phyloP scores from a whole-genome alignment of 495 filamentous ascomycete species.

The Aspergillus wentii region DNA sequence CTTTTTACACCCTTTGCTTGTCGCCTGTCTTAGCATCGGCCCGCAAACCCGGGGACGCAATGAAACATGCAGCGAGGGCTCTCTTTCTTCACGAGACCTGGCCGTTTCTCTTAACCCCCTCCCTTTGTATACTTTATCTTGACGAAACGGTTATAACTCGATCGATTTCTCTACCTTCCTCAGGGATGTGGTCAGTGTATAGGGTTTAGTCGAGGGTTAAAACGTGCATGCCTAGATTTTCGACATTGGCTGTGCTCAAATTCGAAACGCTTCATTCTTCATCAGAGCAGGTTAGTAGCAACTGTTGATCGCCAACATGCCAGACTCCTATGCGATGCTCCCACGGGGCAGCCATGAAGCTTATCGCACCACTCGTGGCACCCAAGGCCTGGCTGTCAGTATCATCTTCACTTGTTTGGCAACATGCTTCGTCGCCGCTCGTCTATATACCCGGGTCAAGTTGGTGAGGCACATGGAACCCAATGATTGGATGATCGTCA shows the following conservation, averaged over 20 bases:
- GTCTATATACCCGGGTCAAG: conserved; percentile 32
- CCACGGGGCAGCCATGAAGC: conserved; percentile 10
- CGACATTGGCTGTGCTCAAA: too few species aligned
- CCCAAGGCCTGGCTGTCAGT: conserved; percentile 25
- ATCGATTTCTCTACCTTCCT: conserved; percentile 5
- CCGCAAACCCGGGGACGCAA: conserved; percentile 20
- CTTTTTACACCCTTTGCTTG: conserved; percentile 11
- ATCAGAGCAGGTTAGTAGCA: too few species aligned
- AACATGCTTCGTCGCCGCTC: conserved; percentile 27
- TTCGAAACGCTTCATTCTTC: too few species aligned
- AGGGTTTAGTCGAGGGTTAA: too few species aligned
- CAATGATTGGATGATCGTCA: conserved; percentile 41
- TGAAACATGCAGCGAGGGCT: conserved; percentile 18
- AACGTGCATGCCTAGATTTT: too few species aligned
- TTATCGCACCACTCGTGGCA: conserved; percentile 23
- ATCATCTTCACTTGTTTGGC: conserved; percentile 34
- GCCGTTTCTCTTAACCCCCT: too few species aligned
- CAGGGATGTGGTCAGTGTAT: conserved; percentile 1
- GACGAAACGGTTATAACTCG: conserved; percentile 7
- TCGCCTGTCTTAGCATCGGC: conserved; percentile 14
- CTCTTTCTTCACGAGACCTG: conserved; percentile 3
- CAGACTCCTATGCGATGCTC: conserved; percentile 9
- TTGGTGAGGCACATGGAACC: conserved; percentile 32
- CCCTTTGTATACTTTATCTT: too few species aligned
- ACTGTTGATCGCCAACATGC: conserved; percentile 22